Evolutionary conservation across 2,329 filamentous ascomycete genomes (phyloP), one percentile per base, ranked within the genome.

Genomic region (Fusarium cicatricum): DNA sequence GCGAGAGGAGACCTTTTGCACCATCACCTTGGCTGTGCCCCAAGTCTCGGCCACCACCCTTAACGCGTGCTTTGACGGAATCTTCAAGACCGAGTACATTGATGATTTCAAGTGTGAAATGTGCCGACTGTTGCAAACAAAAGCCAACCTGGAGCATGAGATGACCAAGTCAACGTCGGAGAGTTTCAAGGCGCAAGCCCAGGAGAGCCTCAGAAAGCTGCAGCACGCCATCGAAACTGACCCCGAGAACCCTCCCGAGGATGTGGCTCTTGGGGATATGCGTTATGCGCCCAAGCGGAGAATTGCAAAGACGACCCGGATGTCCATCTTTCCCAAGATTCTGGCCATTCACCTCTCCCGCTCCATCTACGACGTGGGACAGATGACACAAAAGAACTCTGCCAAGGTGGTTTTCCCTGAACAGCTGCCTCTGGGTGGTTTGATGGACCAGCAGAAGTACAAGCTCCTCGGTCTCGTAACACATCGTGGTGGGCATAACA

Each of bases 71-170:
- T 95, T 99, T 67, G 95, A 99, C 69, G 90, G 90, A 34, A 89
- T 97, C 75, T 88, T 99, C 65, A 97, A 97, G 76, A 92, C 91
- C 1, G 95, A 99, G 74, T 90, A 92, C 72, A 97, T 99, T 63
- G 94, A 98, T 60, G 95, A 97, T 72, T 99, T 96, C 80, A 93
- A 91, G 66, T 99, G 95, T 77, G 95, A 97, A 68, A 90, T 88
- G 75, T 99, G 95, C 71, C 87, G 92, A 17, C 81, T 99, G n/a
- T 76, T 91, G 37, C 90, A 97, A 72, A 92, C 92, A 4, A 77
- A 91, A 47, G 80, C 86, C 26, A 75, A 82, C 44, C 84, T 91
- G 60, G 78, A 85, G 58, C 77, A 80, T 7, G 86, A 92, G 60
- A 71, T 89, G 29, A 74, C 78, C 29, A 83, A 78, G 50, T 80